Conservation (phyloP, 2,329 filamentous ascomycete species). For the Sporothrix euskadiensis region DNA sequence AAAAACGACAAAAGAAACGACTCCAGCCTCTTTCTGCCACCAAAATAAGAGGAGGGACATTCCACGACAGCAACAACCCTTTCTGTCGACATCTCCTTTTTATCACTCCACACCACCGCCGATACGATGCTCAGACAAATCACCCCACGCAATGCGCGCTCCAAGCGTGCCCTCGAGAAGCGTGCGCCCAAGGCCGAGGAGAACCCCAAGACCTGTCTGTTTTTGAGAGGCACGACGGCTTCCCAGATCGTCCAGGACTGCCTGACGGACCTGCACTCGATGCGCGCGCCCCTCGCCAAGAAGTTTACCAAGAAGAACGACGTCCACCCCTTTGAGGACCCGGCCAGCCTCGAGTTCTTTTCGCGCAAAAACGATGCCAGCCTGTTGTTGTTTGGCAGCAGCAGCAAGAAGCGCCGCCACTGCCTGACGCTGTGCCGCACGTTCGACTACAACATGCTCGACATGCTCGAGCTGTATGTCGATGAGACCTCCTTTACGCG, state of each 20-base stretch:
- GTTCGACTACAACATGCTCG: constrained; percentile 83
- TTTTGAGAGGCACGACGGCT: constrained; percentile 84
- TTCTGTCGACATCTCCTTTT: background rate
- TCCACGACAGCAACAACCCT: background rate
- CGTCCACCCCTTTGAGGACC: constrained; percentile 83
- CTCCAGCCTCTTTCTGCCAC: constrained; percentile 1
- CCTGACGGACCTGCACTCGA: constrained; percentile 77
- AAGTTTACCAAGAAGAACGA: constrained; percentile 97
- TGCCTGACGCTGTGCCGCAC: constrained; percentile 78
- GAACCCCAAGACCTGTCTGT: constrained; percentile 85
- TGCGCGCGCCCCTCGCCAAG: constrained; percentile 81
- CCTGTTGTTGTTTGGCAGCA: constrained; percentile 69
- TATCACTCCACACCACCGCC: background rate
- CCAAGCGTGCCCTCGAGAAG: constrained; percentile 91
- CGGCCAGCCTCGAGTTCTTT: constrained; percentile 67
- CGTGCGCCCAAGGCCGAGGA: constrained; percentile 85
- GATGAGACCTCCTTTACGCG: constrained; percentile 71
- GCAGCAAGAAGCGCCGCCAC: constrained; percentile 94
- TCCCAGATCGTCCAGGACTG: constrained; percentile 81
- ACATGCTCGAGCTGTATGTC: constrained; percentile 91
- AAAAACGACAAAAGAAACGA: background rate
- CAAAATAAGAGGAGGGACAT: background rate
- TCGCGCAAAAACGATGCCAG: constrained; percentile 93
- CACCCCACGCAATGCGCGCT: constrained; percentile 73
- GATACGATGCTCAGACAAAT: constrained; percentile 33